phyloP scores from a whole-genome alignment of 768 basidiomycete genomes.

The Cystobasidium onofrii region DNA sequence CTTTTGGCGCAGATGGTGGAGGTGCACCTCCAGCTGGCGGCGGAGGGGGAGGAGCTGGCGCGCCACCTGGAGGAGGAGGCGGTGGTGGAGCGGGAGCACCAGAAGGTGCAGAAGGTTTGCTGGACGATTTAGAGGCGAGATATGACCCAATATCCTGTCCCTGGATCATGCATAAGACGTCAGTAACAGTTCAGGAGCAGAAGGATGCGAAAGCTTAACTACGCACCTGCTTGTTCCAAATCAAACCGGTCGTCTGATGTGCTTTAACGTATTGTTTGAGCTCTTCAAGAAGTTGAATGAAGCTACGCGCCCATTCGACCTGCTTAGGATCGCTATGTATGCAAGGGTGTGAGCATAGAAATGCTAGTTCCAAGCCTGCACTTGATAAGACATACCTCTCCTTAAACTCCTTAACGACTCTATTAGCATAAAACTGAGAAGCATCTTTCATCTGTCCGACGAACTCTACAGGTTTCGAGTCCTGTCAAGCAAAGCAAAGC shows the following conservation, averaged over 20 bases:
- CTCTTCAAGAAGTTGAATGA: slow-evolving; percentile 63
- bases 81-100: slow-evolving; percentile 46
- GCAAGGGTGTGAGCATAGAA: neutral
- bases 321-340: slow-evolving; percentile 69
- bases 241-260: slow-evolving; percentile 72
- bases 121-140: slow-evolving; percentile 29
- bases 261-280: slow-evolving; percentile 74
- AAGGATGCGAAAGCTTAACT: neutral
- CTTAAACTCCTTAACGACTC: slow-evolving; percentile 83
- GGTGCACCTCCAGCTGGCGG: slow-evolving; percentile 46
- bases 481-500: slow-evolving; percentile 43
- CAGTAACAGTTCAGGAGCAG: neutral
- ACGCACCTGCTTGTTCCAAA: slow-evolving; percentile 75
- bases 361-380: neutral
- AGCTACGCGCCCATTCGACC: slow-evolving; percentile 75
- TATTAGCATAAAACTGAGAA: slow-evolving; percentile 77
- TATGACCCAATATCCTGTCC: slow-evolving; percentile 42
- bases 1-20: slow-evolving; percentile 38
- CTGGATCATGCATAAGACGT: slow-evolving; percentile 17
- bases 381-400: slow-evolving; percentile 59
- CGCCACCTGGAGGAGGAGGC: slow-evolving; percentile 45
- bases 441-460: slow-evolving; percentile 78
- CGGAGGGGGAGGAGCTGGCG: slow-evolving; percentile 49
- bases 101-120: slow-evolving; percentile 35
- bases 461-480: slow-evolving; percentile 71